Conservation (phyloP, 1,139 yeast genomes). For the Pneumocystis wakefieldiae region DNA sequence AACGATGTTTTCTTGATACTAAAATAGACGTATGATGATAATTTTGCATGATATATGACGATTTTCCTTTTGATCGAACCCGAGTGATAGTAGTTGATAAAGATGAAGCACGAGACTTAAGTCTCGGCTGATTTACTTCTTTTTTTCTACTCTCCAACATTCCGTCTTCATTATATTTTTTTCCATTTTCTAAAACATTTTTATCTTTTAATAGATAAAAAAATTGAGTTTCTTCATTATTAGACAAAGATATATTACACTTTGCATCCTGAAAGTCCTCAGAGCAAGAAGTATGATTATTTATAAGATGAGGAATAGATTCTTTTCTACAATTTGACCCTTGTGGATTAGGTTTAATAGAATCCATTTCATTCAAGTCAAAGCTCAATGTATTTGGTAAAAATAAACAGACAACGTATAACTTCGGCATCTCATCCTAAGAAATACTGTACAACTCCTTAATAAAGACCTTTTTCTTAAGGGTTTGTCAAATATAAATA, state of each 20-base stretch:
- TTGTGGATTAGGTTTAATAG: background rate
- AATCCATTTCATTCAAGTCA: background rate
- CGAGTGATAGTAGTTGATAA: background rate
- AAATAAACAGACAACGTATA: background rate
- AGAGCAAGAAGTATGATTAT: background rate
- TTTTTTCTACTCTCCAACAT: background rate
- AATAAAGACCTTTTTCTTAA: background rate
- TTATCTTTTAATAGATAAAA: background rate
- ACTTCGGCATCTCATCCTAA: background rate
- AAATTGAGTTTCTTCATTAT: background rate
- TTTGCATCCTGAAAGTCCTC: background rate
- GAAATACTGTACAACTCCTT: background rate
- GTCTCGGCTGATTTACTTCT: background rate
- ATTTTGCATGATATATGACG: background rate
- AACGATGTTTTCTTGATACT: background rate
- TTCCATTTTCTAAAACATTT: background rate
- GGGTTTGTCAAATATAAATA: background rate
- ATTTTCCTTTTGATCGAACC: background rate
- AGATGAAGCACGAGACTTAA: background rate
- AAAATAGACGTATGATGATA: background rate
- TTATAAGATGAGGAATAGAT: background rate
- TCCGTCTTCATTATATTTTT: background rate
- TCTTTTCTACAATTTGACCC: background rate
- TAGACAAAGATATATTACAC: background rate
- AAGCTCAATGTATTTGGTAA: background rate